phyloP scores from a whole-genome alignment of 139 green algal species.

The Micractinium sp. region DNA sequence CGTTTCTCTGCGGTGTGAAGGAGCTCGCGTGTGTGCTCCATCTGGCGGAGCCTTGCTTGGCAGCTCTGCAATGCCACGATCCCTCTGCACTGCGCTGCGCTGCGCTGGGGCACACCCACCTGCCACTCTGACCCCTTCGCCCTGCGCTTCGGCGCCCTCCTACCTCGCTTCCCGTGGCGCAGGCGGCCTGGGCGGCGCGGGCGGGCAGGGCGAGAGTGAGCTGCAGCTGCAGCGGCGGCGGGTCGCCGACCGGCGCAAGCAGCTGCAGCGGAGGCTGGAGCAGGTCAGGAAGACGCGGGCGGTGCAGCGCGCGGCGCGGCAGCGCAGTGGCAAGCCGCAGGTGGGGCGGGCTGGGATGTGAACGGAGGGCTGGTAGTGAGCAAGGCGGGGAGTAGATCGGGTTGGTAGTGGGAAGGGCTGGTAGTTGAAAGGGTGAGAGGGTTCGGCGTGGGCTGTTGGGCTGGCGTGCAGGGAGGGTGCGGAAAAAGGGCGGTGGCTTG shows the following conservation, averaged over 20 bases:
- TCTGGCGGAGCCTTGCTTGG: too few relatives aligned
- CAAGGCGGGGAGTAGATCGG: background rate
- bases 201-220: conserved; percentile 63
- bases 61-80: too few relatives aligned
- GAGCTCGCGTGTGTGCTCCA: too few relatives aligned
- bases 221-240: conserved; percentile 64
- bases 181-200: conserved; percentile 62
- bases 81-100: too few relatives aligned
- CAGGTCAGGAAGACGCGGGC: conserved; percentile 56
- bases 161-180: background rate
- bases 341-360: conserved; percentile 26
- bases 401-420: too few relatives aligned
- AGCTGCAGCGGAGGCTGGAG: conserved; percentile 50
- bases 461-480: background rate
- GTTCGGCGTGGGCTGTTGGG: background rate
- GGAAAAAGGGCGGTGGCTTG: too few relatives aligned
- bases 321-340: conserved; percentile 40
- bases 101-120: too few relatives aligned
- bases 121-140: background rate
- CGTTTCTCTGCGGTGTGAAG: too few relatives aligned
- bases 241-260: conserved; percentile 40
- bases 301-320: conserved; percentile 53
- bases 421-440: too few relatives aligned
- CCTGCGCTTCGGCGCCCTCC: background rate
- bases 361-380: too few relatives aligned